Percentiles rank a stretch among this genome's conserved stretches.
Evolutionary conservation across 192 early-diverging fungal genomes (phyloP).

Genomic region (Piromyces sp.): DNA sequence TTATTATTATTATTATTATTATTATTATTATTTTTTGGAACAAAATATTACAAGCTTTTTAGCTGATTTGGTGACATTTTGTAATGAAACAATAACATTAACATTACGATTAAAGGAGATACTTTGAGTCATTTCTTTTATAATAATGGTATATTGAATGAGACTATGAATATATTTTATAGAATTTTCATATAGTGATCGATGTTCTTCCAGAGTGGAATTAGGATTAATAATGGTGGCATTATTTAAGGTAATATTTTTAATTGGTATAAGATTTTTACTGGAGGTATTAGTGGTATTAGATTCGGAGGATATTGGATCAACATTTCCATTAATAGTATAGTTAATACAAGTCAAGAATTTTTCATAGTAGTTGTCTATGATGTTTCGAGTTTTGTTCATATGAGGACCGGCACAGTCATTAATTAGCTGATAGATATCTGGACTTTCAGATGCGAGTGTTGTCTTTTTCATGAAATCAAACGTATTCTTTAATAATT

Average conservation of each 20-base stretch:
- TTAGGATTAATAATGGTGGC: background rate
- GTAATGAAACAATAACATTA: background rate
- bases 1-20: no score
- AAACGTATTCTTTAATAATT: background rate
- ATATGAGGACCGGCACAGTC: background rate
- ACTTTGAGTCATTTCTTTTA: background rate
- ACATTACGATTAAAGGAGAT: background rate
- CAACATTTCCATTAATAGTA: background rate
- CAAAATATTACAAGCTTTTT: background rate
- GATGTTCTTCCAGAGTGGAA: background rate
- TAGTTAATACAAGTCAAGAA: background rate
- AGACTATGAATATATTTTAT: background rate
- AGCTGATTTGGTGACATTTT: background rate
- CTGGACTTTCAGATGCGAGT: background rate
- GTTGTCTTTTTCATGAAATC: background rate
- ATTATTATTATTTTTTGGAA: background rate
- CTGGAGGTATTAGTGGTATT: background rate
- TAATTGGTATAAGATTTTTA: background rate
- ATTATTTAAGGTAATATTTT: background rate
- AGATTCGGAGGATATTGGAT: no score
- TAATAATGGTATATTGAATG: background rate
- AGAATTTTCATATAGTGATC: background rate
- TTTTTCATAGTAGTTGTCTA: background rate
- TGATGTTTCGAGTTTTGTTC: background rate
- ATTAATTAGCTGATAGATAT: background rate